Base-by-base conservation (phyloP, 2,329 filamentous ascomycete genomes). In the Trichophyton benhamiae region DNA sequence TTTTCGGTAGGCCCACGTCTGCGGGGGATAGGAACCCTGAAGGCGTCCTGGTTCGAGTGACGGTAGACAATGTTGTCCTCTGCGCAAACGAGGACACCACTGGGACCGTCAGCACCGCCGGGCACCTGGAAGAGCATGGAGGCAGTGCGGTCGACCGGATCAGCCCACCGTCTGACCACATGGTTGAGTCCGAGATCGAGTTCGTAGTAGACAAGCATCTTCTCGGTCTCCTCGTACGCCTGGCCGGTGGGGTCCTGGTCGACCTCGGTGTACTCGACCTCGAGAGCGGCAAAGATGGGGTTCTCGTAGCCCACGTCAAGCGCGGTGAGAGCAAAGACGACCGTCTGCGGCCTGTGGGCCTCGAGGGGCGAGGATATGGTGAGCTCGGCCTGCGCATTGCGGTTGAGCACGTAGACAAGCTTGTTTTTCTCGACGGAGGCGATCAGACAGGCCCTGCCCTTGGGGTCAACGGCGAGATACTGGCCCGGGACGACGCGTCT, bases 381-480 rank as follows among this genome's bases (percentile, higher is more conserved):
- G 68, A 99, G 84, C 74, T 96, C 89, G 17, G 91, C 91, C 75
- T 97, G 90, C 2, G 91, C 84, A 76, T 96, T 95, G 66, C 95
- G 87, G 75, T 97, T 97, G 67, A 99, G 81, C 69, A 99, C 92
- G 76, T 99, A 99, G 67, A 99, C 94, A 61, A 99, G 87, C 79
- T 99, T 99, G 79, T 97, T 99, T 82, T 99, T 99, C 78, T 99
- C 95, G 61, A 92, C 82, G 3, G 91, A 92, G 8, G 94, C 91
- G 64, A 97, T 89, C 72, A 99, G 82, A 71, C 92, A 96, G 61
- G 95, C 95, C 77, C 94, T 85, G 61, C 94, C 94, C 75, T 96
- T 96, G 30, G 94, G 94, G 70, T 99, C 94, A 59, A 90, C 89
- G 5, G 92, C 94, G 30, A 99, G 83, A 71, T 96, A 99, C 74